These are phyloP conservation scores for Psidium guajava DNA, from an alignment of 345 rosid species.

Conservation along the genomic window DNA sequence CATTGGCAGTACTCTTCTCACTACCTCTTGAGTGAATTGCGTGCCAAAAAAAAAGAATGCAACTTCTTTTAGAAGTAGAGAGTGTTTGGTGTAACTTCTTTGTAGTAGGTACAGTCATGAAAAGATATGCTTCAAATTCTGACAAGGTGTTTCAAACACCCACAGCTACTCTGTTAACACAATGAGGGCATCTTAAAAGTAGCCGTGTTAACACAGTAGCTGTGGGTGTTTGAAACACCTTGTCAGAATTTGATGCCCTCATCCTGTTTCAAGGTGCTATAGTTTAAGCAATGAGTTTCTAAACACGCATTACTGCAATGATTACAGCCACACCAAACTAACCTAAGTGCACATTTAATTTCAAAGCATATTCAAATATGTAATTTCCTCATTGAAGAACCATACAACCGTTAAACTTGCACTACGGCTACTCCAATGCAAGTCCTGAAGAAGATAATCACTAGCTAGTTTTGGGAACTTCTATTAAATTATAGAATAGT, in stretches of 20 bases:
- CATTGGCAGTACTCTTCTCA: not conserved
- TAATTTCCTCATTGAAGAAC: not conserved
- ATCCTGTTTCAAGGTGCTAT: not conserved
- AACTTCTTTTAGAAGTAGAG: not conserved
- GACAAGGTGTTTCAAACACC: not conserved
- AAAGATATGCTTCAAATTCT: not conserved
- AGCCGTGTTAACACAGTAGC: not conserved
- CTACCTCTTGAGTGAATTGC: not conserved
- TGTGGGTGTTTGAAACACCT: not conserved
- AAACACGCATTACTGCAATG: not conserved
- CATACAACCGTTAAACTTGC: not conserved
- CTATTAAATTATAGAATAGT: not conserved
- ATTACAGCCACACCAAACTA: not conserved
- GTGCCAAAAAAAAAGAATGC: not conserved
- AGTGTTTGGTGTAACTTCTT: not conserved
- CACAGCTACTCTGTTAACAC: not conserved
- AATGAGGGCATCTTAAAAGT: not conserved
- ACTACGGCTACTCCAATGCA: not conserved
- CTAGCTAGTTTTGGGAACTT: not conserved
- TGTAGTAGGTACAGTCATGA: not conserved
- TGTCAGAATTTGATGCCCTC: not conserved
- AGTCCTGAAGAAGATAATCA: not conserved
- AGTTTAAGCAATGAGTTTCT: not conserved
- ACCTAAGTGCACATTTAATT: not conserved
- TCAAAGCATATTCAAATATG: not conserved